Evolutionary conservation across 768 basidiomycete genomes (phyloP).

Genomic region (Amanita rubescens): DNA sequence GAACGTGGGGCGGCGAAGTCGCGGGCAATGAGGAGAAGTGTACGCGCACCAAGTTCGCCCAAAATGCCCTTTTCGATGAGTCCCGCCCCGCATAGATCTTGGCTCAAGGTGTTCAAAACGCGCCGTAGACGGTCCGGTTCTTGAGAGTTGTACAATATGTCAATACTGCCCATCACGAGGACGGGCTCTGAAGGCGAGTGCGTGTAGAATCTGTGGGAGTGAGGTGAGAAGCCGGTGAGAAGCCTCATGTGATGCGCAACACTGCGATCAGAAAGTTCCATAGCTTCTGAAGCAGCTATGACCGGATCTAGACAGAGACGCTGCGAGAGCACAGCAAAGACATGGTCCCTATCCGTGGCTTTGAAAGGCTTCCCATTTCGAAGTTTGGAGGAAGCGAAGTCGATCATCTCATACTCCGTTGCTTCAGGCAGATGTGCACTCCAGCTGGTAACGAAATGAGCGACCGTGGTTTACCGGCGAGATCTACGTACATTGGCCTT

Average conservation of each 20-base stretch:
- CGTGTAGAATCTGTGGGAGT: constrained; percentile 9
- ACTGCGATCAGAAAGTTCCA: constrained; percentile 11
- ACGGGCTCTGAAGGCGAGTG: constrained; percentile 13
- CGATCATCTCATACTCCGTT: not conserved
- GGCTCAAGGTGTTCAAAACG: not conserved
- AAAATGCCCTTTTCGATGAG: constrained; percentile 13
- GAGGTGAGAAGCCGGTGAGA: constrained; percentile 11
- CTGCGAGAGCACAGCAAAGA: constrained; percentile 14
- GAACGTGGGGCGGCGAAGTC: not conserved
- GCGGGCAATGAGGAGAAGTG: constrained; percentile 4
- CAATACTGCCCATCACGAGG: constrained; percentile 5
- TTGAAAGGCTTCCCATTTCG: not conserved
- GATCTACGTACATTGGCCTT: constrained; percentile 8
- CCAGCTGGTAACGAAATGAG: not conserved
- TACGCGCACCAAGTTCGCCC: constrained; percentile 13
- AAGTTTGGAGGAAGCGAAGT: not conserved
- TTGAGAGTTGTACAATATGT: not conserved
- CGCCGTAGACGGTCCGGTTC: not conserved
- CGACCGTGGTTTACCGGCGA: not conserved
- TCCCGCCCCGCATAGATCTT: constrained; percentile 9
- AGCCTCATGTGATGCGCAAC: constrained; percentile 15
- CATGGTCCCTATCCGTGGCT: not conserved
- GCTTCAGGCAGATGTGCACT: not conserved
- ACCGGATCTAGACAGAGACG: constrained; percentile 14
- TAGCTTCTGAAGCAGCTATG: constrained; percentile 7